These are phyloP conservation scores for Corniculantispora saksenae DNA, from an alignment of 2,329 filamentous ascomycete species.

Conservation along the genomic window DNA sequence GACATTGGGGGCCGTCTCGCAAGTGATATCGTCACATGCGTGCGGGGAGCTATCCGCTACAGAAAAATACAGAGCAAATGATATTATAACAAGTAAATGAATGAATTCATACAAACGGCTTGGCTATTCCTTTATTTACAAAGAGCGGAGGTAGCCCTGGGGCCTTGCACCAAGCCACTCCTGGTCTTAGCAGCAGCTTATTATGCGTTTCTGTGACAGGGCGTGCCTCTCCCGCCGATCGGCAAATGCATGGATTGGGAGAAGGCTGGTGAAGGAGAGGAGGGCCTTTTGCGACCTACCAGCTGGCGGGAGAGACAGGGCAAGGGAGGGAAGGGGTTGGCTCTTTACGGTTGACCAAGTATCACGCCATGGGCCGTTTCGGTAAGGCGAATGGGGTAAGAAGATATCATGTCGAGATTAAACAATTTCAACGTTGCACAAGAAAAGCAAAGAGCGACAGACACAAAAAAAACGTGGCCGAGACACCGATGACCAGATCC, in stretches of 20 bases:
- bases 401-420: background rate
- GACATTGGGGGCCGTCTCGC: too few species aligned
- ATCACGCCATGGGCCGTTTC: background rate
- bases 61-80: background rate
- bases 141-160: too few species aligned
- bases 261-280: background rate
- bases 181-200: background rate
- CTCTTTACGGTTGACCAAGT: background rate
- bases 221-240: background rate
- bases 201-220: background rate
- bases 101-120: too few species aligned
- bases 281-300: background rate
- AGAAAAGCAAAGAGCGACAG: background rate
- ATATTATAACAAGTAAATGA: too few species aligned
- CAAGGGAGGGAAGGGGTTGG: too few species aligned
- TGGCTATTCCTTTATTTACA: too few species aligned
- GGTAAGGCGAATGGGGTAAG: background rate
- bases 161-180: too few species aligned
- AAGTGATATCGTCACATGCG: too few species aligned
- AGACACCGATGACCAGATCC: background rate
- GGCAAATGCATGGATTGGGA: background rate
- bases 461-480: background rate
- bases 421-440: background rate
- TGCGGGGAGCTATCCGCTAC: too few species aligned
- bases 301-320: too few species aligned